phyloP scores from a whole-genome alignment of 2,329 filamentous ascomycete genomes.

The Claviceps purpurea region DNA sequence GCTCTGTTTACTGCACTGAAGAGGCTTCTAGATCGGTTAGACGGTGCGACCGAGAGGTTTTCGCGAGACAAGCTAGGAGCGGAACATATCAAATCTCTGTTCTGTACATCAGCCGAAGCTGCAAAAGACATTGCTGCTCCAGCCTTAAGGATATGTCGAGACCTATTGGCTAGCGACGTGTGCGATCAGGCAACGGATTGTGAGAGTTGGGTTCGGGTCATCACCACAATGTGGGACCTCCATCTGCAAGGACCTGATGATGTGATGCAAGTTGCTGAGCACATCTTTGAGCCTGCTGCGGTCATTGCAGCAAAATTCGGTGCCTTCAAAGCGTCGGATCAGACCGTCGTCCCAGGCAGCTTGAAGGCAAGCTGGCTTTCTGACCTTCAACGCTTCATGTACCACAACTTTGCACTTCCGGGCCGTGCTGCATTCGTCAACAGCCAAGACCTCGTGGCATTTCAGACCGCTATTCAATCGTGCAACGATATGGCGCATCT shows the following conservation, averaged over 20 bases:
- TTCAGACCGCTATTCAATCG: constrained; percentile 28
- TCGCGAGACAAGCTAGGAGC: constrained; percentile 37
- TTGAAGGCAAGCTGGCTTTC: constrained; percentile 26
- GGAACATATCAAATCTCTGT: constrained; percentile 45
- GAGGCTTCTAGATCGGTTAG: constrained; percentile 32
- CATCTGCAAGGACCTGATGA: constrained; percentile 38
- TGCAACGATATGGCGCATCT: constrained; percentile 21
- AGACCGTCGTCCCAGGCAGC: constrained; percentile 6
- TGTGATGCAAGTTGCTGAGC: constrained; percentile 31
- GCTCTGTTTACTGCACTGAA: constrained; percentile 33
- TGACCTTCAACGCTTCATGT: constrained; percentile 35
- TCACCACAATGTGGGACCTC: constrained; percentile 37
- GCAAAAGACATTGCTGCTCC: constrained; percentile 31
- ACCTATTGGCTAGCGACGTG: constrained; percentile 20
- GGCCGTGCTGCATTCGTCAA: constrained; percentile 33
- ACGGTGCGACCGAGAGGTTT: constrained; percentile 18
- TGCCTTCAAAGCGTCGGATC: constrained; percentile 12
- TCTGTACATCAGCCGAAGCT: constrained; percentile 35
- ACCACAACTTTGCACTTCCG: constrained; percentile 37
- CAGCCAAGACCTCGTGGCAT: constrained; percentile 25
- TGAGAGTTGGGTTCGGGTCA: constrained; percentile 33
- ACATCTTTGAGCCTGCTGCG: constrained; percentile 27
- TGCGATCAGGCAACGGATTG: constrained; percentile 23
- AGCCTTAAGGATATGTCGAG: constrained; percentile 31
- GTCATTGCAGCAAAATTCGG: constrained; percentile 28